Evolutionary conservation across 495 filamentous ascomycete genomes (phyloP), one percentile per base, ranked within the genome.

Genomic region (Penicillium salamii): DNA sequence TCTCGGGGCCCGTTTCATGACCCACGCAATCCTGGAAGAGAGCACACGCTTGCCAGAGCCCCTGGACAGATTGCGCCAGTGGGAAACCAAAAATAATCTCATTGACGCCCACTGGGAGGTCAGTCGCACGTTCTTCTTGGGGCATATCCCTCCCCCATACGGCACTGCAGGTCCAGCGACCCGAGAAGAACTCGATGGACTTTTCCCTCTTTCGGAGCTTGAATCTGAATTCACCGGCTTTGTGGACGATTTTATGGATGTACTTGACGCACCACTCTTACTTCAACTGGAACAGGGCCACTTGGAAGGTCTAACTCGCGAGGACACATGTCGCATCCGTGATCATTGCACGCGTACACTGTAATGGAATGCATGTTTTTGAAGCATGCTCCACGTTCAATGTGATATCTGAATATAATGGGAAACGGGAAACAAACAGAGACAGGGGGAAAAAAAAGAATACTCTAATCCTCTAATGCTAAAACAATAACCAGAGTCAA

Each of bases 11-110:
- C 68, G 71, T 18, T 78, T 77, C 50, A 74, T 81, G 62, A 53
- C 75, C 9, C 78, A 82, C 40, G 75, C 78, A 5, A 63, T 60
- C 3, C 32, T 78, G 6, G 78, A 82, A 55, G 74, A 77, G 69
- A 21, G 66, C 59, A 9, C 49, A 46, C 6, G 41, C 36, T 28
- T 55, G 59, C 11, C 52, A 1, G 60, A 68, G n/a, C 42, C 54
- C 1, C 43, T 71, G 2, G 6, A 41, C 3, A 54, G 58, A 33
- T 54, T 59, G n/a, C 65, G 64, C 24, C 35, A 63, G 7, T 75
- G 70, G 70, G 29, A 23, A 20, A 49, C 50, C 11, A 17, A 19
- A 4, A 52, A 56, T 8, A 31, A 11, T 3, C 41, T 21, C 5
- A 49, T 34, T 6, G 24, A 39, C 24, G 28, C 34, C 1, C 48